These are phyloP conservation scores for Graphiopsis chlorocephala DNA, from an alignment of 2,329 filamentous ascomycete genomes.

Conservation along the genomic window DNA sequence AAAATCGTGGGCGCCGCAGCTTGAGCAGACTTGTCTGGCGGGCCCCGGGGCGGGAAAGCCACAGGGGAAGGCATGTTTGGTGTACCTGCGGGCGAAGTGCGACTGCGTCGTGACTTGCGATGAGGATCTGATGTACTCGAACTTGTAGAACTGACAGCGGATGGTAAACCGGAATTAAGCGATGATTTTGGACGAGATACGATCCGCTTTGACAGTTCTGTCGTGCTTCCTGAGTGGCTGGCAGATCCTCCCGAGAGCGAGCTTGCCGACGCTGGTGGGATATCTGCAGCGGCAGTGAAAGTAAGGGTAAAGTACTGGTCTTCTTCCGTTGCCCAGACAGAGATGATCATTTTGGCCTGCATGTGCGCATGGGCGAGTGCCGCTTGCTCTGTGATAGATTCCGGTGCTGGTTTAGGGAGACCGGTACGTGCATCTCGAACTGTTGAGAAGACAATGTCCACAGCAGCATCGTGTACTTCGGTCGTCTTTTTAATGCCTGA, in stretches of 20 bases:
- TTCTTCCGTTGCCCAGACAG: conserved; percentile 67
- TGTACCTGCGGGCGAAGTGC: conserved; percentile 31
- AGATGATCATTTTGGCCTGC: conserved; percentile 73
- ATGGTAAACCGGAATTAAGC: conserved; percentile 35
- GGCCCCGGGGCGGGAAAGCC: conserved; percentile 66
- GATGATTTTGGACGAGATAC: conserved; percentile 40
- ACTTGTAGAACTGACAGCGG: conserved; percentile 38
- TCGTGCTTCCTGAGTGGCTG: conserved; percentile 17
- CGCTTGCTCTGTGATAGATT: conserved; percentile 25
- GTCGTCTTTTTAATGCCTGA: conserved; percentile 31
- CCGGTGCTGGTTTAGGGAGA: conserved; percentile 39
- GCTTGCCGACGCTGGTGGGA: background rate
- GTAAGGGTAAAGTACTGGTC: conserved; percentile 71
- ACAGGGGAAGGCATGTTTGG: conserved; percentile 53
- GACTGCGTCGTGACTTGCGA: conserved; percentile 10
- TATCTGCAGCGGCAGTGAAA: conserved; percentile 58
- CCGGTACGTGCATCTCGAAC: conserved; percentile 40
- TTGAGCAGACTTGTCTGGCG: conserved; percentile 56
- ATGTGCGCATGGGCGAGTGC: conserved; percentile 37
- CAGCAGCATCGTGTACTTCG: conserved; percentile 58
- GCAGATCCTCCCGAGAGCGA: background rate
- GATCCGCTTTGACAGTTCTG: conserved; percentile 33
- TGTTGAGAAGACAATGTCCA: conserved; percentile 65
- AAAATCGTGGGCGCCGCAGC: conserved; percentile 62
- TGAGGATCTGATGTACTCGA: conserved; percentile 23